Evolutionary conservation across 73 alveolate genomes (phyloP).

Genomic region (Tetrahymena borealis): DNA sequence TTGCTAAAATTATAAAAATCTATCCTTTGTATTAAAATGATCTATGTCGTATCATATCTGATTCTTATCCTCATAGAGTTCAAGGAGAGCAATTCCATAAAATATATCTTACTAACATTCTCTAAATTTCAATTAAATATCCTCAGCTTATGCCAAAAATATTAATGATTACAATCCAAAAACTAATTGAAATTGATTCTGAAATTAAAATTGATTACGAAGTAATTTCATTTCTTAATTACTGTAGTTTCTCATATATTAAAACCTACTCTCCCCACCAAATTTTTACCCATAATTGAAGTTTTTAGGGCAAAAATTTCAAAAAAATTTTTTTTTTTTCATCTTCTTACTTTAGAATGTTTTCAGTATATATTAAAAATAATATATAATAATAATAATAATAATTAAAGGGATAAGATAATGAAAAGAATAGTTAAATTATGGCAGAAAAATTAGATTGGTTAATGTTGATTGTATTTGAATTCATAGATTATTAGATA

Average conservation of each 20-base stretch:
- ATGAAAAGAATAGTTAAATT: not conserved
- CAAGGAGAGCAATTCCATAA: not conserved
- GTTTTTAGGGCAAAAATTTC: not conserved
- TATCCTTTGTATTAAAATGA: not conserved
- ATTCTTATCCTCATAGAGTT: not conserved
- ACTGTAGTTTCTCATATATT: not conserved
- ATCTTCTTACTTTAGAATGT: too few species aligned
- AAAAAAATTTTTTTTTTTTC: not conserved
- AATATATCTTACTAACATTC: not conserved
- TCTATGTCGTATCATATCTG: not conserved
- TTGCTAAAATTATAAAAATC: not conserved
- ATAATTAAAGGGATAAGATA: not conserved
- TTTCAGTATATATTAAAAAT: not conserved
- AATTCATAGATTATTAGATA: not conserved
- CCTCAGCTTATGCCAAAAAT: not conserved
- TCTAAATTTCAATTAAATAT: not conserved
- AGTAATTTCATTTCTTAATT: not conserved
- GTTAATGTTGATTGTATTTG: not conserved
- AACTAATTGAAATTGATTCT: not conserved
- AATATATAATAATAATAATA: not conserved
- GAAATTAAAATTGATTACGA: not conserved
- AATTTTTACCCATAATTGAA: not conserved
- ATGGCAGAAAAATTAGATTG: not conserved
- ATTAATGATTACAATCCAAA: not conserved
- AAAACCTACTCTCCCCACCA: not conserved